These are phyloP conservation scores for Wickerhamiella shivajii DNA, from an alignment of 805 yeast genomes.

Conservation along the genomic window DNA sequence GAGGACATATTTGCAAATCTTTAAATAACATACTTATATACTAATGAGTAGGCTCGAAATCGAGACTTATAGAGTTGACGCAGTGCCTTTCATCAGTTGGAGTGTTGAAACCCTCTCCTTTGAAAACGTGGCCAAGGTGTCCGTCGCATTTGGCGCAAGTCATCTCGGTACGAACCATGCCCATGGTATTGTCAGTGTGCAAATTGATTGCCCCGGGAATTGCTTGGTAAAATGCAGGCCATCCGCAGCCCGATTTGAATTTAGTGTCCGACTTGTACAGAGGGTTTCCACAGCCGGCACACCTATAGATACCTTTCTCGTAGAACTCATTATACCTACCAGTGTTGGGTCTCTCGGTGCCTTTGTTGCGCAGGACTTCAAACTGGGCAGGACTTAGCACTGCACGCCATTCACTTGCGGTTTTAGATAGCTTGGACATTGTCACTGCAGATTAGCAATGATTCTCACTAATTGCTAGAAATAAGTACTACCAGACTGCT, in stretches of 20 bases:
- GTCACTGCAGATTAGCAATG: not conserved
- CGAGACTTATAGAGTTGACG: slow-evolving; percentile 73
- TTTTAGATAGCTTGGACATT: slow-evolving; percentile 19
- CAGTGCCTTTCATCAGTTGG: slow-evolving; percentile 93
- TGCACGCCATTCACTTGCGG: slow-evolving; percentile 67
- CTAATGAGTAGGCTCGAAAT: slow-evolving; percentile 29
- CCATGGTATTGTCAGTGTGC: slow-evolving; percentile 45
- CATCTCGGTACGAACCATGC: slow-evolving; percentile 83
- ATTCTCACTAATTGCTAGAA: no score
- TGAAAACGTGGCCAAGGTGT: slow-evolving; percentile 89
- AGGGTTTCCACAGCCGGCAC: slow-evolving; percentile 78
- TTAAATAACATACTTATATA: not conserved
- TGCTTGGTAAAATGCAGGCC: slow-evolving; percentile 95
- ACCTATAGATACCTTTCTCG: slow-evolving; percentile 50
- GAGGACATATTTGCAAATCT: slow-evolving; percentile 12
- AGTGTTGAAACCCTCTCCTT: slow-evolving; percentile 79
- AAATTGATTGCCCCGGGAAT: slow-evolving; percentile 62
- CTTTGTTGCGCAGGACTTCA: slow-evolving; percentile 57
- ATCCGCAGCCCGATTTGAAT: slow-evolving; percentile 86
- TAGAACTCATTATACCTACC: slow-evolving; percentile 44
- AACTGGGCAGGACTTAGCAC: slow-evolving; percentile 62
- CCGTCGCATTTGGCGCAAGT: slow-evolving; percentile 80
- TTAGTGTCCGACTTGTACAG: slow-evolving; percentile 67
- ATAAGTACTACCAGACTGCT: no score
- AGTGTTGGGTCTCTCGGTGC: slow-evolving; percentile 52